phyloP scores from a whole-genome alignment of 352 stramenopile genomes.

The Achlya hypogyna region DNA sequence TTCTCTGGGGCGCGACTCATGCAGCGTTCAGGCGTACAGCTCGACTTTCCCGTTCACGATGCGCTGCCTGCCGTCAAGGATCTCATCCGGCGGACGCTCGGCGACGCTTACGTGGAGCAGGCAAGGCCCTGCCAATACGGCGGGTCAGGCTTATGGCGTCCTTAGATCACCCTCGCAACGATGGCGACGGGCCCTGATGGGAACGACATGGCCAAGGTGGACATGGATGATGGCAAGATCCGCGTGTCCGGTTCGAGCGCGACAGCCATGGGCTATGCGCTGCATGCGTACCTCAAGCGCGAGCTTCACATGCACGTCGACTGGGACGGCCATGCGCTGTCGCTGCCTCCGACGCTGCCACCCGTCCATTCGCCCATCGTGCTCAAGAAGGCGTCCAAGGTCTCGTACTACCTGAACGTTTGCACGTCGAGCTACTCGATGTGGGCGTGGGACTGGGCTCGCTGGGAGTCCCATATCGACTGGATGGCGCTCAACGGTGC shows the following conservation, averaged over 20 bases:
- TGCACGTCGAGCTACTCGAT: slow-evolving; percentile 88
- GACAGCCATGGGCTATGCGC: slow-evolving; percentile 56
- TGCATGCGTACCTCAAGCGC: slow-evolving; percentile 73
- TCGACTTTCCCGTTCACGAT: slow-evolving; percentile 11
- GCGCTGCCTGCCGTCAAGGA: neutral
- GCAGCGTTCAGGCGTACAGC: neutral
- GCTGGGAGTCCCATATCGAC: slow-evolving; percentile 88
- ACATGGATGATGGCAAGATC: slow-evolving; percentile 32
- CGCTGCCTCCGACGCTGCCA: slow-evolving; percentile 41
- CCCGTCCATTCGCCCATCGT: slow-evolving; percentile 28
- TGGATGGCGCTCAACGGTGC: slow-evolving; percentile 87
- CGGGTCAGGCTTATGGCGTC: neutral
- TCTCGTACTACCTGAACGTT: slow-evolving; percentile 89
- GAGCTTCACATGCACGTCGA: slow-evolving; percentile 62
- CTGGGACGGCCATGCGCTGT: slow-evolving; percentile 67
- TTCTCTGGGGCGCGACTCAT: neutral
- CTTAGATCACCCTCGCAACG: slow-evolving; percentile 44
- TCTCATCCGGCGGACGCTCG: neutral
- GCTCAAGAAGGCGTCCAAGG: slow-evolving; percentile 57
- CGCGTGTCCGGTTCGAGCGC: slow-evolving; percentile 43
- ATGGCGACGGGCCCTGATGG: slow-evolving; percentile 29
- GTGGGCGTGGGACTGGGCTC: slow-evolving; percentile 75
- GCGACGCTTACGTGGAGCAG: slow-evolving; percentile 12
- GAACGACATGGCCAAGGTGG: slow-evolving; percentile 59
- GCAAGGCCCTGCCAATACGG: neutral